Percentiles rank a stretch among this genome's conserved stretches.
phyloP scores from a whole-genome alignment of 768 basidiomycete genomes.

The Naganishia friedmannii region DNA sequence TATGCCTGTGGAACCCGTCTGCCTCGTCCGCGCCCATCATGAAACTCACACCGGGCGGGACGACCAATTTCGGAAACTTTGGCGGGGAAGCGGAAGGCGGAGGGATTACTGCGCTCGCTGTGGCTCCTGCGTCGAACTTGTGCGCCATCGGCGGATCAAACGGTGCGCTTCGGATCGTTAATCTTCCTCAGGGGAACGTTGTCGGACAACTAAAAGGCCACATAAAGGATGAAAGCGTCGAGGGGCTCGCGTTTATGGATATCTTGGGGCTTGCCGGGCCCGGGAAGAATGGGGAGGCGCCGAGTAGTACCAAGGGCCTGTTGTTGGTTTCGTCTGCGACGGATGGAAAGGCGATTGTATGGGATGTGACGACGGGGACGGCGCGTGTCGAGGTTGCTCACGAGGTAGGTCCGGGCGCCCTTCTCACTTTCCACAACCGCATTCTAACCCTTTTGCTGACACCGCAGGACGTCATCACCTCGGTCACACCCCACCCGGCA shows the following conservation, averaged over 20 bases:
- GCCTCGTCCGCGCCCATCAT: conserved; percentile 65
- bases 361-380: conserved; percentile 86
- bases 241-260: conserved; percentile 79
- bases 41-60: conserved; percentile 63
- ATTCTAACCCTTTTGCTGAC: background rate
- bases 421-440: background rate
- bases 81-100: conserved; percentile 55
- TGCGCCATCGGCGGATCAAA: conserved; percentile 82
- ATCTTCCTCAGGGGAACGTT: conserved; percentile 79
- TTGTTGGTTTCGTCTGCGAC: conserved; percentile 83
- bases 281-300: conserved; percentile 51
- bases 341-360: conserved; percentile 89
- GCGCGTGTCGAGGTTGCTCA: conserved; percentile 78
- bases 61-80: conserved; percentile 27
- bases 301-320: conserved; percentile 49
- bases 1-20: conserved; percentile 90
- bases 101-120: conserved; percentile 79
- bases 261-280: conserved; percentile 59
- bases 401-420: conserved; percentile 58
- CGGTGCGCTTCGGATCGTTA: conserved; percentile 83
- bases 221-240: conserved; percentile 79
- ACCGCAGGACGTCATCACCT: conserved; percentile 83
- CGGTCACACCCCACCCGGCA: conserved; percentile 67
- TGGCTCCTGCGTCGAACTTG: conserved; percentile 83
- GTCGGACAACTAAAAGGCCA: conserved; percentile 77